Base-by-base conservation (phyloP, 2,329 filamentous ascomycete species). In the Alternaria conjuncta region DNA sequence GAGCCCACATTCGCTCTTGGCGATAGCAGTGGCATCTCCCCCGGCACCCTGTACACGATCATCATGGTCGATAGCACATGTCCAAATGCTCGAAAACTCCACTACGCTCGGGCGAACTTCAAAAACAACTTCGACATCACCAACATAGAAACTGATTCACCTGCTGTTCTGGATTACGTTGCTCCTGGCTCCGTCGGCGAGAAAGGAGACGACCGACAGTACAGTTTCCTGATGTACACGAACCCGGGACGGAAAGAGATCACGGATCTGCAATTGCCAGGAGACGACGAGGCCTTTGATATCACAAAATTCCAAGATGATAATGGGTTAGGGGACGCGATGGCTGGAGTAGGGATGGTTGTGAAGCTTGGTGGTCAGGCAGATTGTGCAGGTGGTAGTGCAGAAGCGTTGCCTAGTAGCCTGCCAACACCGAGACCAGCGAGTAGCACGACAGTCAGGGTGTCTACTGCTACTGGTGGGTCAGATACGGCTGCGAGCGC, bases 51-150 rank as follows among this genome's bases (percentile, higher is more conserved):
- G 13, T 79, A 76, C 62, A 78, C 72, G 11, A 69, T 79, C 28
- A 47, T 78, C 46, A 69, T 79, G 67, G 50, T 79, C 10, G 77
- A 80, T 63, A 77, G 75, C 20, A 78, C 77, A 28, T 75, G 71
- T 26, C 63, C 72, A n/a, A 62, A 67, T 18, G 62, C 68, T 3
- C 71, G 72, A 2, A 74, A 54, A 3, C 63, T 79, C n/a, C 77
- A 79, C 66, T 79, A 73, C 60, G 71, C 64, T 5, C 72, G 72
- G 7, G 46, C 75, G 8, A 78, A 79, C 60, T 79, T 78, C 69
- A 71, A 73, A 55, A 68, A 73, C 63, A 68, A 71, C 32, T 71
- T 71, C 50, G 67, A 72, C 2, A 67, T 71, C 36, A 71, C 71
- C 5, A 75, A 75, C 21, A 72, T 79, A 56, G 67, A 63, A 23